Conservation (phyloP, 306 rosid genomes). For the Pterocarpus santalinus region DNA sequence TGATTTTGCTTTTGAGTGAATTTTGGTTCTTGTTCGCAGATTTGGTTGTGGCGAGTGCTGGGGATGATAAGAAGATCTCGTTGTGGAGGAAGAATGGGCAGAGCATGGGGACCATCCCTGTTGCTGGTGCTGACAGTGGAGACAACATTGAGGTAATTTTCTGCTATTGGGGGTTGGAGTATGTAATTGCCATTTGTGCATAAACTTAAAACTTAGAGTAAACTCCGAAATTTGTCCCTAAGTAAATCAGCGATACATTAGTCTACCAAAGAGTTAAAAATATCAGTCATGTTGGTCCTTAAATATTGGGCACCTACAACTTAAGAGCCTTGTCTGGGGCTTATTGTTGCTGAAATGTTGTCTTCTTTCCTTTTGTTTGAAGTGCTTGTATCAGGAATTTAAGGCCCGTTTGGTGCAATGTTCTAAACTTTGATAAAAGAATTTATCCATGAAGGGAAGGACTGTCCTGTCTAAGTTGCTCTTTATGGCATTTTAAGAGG, state of each 20-base stretch:
- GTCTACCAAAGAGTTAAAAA: neutral
- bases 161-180: conserved; percentile 23
- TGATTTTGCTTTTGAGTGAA: conserved; percentile 28
- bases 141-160: conserved; percentile 78
- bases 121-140: conserved; percentile 79
- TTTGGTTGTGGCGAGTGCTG: conserved; percentile 97
- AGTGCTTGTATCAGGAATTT: conserved; percentile 12
- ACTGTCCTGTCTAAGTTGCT: conserved; percentile 6
- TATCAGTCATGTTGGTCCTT: neutral
- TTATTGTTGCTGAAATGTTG: neutral
- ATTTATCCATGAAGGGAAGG: conserved; percentile 14
- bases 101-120: conserved; percentile 95
- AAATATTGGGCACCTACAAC: neutral
- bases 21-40: conserved; percentile 56
- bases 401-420: neutral
- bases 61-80: conserved; percentile 95
- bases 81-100: conserved; percentile 92
- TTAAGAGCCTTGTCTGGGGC: conserved; percentile 13
- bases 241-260: neutral
- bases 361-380: conserved; percentile 1
- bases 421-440: neutral
- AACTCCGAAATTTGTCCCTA: neutral
- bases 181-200: neutral
- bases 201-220: neutral
- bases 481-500: neutral